Evolutionary conservation across 1,284 basidiomycete genomes (phyloP), one percentile per base, ranked within the genome.

Genomic region (Phellopilus nigrolimitatus): DNA sequence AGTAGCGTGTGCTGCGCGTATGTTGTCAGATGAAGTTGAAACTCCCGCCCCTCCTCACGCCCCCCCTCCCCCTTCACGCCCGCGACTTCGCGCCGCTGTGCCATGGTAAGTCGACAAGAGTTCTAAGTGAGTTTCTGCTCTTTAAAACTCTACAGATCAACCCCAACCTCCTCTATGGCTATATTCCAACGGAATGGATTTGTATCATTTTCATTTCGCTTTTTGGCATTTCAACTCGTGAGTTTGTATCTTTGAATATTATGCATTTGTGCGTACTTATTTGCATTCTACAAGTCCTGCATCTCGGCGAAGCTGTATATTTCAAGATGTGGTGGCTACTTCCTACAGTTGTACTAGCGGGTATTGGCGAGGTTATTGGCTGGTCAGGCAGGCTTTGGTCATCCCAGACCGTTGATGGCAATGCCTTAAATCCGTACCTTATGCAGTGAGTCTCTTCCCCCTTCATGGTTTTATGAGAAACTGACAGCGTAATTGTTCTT

Each of bases 401-500:
- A 3, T 68, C 64, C 54, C 41, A 59, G 17, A 52, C 50, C 13
- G 39, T 40, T 22, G 62, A 59, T 31, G 60, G 61, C 4, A 41
- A 36, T 12, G 43, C 54, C 17, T 19, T 61, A 2, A 59, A 60
- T 21, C 68, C 71, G 1, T 74, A 59, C 56, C 62, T 78, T 40
- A 76, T 78, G 64, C 77, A 79, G 72, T 71, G 47, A 48, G 71
- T 62, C n/a, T 17, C 27, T 17, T 43, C 28, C 50, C 28, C 28
- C 10, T 2, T 41, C n/a, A n/a, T n/a, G n/a, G n/a, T n/a, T n/a
- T 41, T 19, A 7, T 48, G 15, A 9, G 15, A 39, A 30, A 17
- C 42, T 39, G n/a, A n/a, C n/a, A 5, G 28, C 28, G 24, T n/a
- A 31, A 8, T 38, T 25, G 31, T 7, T 21, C 25, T 21, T 27